These are phyloP conservation scores for Coniochaeta sp. DNA, from an alignment of 2,329 filamentous ascomycete species.

Conservation along the genomic window DNA sequence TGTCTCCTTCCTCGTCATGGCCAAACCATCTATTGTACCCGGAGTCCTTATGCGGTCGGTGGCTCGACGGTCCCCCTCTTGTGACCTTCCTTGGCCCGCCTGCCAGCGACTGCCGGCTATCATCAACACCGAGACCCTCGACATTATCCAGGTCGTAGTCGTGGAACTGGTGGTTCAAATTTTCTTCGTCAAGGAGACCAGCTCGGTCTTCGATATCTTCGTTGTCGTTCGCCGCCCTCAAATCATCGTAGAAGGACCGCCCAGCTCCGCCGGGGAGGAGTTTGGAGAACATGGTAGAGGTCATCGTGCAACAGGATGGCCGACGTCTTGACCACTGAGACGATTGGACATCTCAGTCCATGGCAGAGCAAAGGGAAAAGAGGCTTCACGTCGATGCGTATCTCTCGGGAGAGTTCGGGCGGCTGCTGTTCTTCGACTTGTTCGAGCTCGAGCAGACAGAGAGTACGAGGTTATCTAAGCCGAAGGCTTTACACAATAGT, in stretches of 20 bases:
- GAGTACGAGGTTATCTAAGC: too few relatives aligned
- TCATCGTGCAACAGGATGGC: slow-evolving; percentile 23
- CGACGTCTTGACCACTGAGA: background rate
- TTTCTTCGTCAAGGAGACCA: slow-evolving; percentile 43
- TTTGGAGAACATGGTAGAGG: slow-evolving; percentile 40
- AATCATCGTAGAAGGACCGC: slow-evolving; percentile 42
- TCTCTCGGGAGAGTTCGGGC: background rate
- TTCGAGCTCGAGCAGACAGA: background rate
- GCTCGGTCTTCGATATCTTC: slow-evolving; percentile 32
- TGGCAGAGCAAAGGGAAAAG: background rate
- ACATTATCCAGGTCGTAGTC: slow-evolving; percentile 39
- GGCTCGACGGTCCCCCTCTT: slow-evolving; percentile 5
- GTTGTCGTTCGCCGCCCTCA: slow-evolving; percentile 31
- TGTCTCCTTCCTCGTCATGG: slow-evolving; percentile 42
- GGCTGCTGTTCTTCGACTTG: background rate
- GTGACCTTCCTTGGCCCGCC: slow-evolving; percentile 20
- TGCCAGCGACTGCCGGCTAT: slow-evolving; percentile 36
- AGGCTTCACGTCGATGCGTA: background rate
- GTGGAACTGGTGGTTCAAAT: slow-evolving; percentile 41
- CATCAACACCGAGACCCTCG: slow-evolving; percentile 32
- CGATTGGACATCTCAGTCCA: background rate
- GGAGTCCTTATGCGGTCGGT: slow-evolving; percentile 14
- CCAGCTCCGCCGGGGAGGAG: slow-evolving; percentile 26
- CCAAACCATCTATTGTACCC: slow-evolving; percentile 14
- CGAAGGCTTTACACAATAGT: background rate